Base-by-base conservation (phyloP, 192 early-diverging fungal species). In the Thoreauomyces humboldtii region DNA sequence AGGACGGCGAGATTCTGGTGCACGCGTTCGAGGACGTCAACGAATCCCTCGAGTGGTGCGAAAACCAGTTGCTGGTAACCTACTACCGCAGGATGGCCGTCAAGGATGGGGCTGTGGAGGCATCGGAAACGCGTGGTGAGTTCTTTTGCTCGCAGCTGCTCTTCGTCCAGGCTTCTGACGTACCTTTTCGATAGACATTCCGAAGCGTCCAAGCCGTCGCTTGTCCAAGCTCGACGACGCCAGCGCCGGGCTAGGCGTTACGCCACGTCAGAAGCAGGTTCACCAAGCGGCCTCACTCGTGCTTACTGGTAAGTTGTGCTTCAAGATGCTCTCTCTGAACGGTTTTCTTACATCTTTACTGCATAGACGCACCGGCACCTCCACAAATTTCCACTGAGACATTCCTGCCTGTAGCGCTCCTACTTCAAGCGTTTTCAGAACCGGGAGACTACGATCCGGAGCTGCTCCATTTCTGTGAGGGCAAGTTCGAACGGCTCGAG, bases 11-110 rank as follows among this genome's bases (percentile, higher is more conserved):
- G 11, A 72, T 81, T 35, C 82, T 83, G 65, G 79, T 94, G 28
- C 83, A 88, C 45, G 81, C 78, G 35, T 96, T 93, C 74, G 85
- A 86, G 7, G 86, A 84, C n/a, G 64, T 93, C 12, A 89, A 94
- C 67, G 87, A 91, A 58, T 88, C 93, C 2, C 80, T 98, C 21
- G 96, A 98, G 73, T 95, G 88, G 83, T 95, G 92, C 63, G 96
- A 98, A 71, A 98, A 98, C 72, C 77, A 83, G 32, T 60, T 98
- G 12, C 76, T 98, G 48, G 77, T 83, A 62, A 87, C 81, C 38
- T 94, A 89, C 68, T 93, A 73, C 57, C 53, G 33, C 14, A 61
- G 61, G 47, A 64, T 41, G 52, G 63, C 76, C 11, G 60, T 67
- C 25, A 70, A 46, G 19, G 54, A 66, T 19, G 68, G 29, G 36